Percentiles rank a stretch among this genome's conserved stretches.
Evolutionary conservation across 805 yeast genomes (phyloP).

Genomic region (Yarrowia sp.): DNA sequence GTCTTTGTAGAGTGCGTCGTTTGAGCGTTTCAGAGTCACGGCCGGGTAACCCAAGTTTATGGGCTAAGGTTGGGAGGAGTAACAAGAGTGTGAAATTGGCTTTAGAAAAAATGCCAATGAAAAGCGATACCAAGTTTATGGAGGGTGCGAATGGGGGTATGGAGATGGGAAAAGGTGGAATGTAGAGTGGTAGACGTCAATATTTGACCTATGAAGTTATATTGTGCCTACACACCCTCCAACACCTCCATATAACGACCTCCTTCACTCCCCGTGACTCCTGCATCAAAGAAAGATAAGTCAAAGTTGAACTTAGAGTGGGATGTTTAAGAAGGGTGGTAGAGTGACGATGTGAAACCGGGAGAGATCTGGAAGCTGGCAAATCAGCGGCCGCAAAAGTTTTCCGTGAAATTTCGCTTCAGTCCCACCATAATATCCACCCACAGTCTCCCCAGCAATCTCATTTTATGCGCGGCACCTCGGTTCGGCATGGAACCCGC

Average conservation of each 20-base stretch:
- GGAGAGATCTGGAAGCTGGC: background rate
- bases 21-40: conserved; percentile 33
- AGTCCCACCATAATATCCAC: no score
- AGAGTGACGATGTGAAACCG: background rate
- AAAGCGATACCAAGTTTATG: no score
- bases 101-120: background rate
- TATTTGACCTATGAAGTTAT: no score
- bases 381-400: background rate
- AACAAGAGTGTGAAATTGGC: conserved; percentile 3
- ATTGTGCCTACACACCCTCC: no score
- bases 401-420: background rate
- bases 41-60: conserved; percentile 12
- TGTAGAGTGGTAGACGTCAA: no score
- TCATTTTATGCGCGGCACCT: conserved; percentile 2
- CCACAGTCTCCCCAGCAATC: background rate
- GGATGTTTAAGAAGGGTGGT: background rate
- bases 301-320: conserved; percentile 2
- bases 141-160: no score
- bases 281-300: conserved; percentile 16
- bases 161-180: no score
- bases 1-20: conserved; percentile 24
- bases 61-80: conserved; percentile 30
- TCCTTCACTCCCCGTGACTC: conserved; percentile 10
- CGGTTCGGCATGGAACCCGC: conserved; percentile 34
- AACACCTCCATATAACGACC: background rate